These are phyloP conservation scores for Phyllosticta capitalensis DNA, from an alignment of 2,329 filamentous ascomycete species.

Conservation along the genomic window DNA sequence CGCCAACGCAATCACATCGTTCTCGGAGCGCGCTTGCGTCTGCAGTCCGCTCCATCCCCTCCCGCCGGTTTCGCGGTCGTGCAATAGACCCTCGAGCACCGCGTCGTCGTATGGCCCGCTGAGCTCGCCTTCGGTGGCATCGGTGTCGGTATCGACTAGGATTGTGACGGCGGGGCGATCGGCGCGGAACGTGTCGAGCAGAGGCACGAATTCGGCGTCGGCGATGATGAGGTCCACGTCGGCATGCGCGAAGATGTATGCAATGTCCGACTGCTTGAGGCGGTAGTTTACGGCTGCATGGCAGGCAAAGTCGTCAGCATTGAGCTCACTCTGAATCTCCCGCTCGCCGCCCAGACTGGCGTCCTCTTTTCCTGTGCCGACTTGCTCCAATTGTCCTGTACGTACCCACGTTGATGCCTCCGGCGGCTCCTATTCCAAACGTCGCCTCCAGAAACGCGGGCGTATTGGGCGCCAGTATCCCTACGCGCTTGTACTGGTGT, in stretches of 20 bases:
- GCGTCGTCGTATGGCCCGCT: conserved; percentile 76
- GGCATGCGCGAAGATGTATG: conserved; percentile 81
- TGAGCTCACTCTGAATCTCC: not conserved
- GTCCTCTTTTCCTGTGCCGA: not conserved
- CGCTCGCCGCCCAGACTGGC: not conserved
- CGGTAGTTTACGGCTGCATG: conserved; percentile 54
- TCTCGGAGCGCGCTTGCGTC: conserved; percentile 62
- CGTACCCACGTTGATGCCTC: conserved; percentile 61
- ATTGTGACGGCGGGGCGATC: conserved; percentile 56
- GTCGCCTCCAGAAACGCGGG: conserved; percentile 88
- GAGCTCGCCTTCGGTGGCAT: conserved; percentile 62
- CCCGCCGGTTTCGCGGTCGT: conserved; percentile 56
- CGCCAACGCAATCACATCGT: conserved; percentile 73
- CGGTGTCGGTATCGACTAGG: conserved; percentile 77
- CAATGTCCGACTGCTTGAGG: conserved; percentile 74
- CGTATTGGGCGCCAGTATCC: conserved; percentile 84
- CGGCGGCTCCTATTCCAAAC: conserved; percentile 76
- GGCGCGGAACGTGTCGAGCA: conserved; percentile 59
- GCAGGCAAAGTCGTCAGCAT: not conserved
- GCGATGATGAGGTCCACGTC: conserved; percentile 82
- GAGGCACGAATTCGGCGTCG: conserved; percentile 65
- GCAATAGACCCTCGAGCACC: conserved; percentile 66
- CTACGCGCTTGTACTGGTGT: conserved; percentile 64
- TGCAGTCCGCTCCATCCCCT: conserved; percentile 72
- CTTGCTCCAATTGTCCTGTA: not conserved